A percentile compares a stretch with the other conserved stretches of the same genome.
phyloP scores from a whole-genome alignment of 2,329 filamentous ascomycete genomes.

The Ophiocordyceps sinensis region DNA sequence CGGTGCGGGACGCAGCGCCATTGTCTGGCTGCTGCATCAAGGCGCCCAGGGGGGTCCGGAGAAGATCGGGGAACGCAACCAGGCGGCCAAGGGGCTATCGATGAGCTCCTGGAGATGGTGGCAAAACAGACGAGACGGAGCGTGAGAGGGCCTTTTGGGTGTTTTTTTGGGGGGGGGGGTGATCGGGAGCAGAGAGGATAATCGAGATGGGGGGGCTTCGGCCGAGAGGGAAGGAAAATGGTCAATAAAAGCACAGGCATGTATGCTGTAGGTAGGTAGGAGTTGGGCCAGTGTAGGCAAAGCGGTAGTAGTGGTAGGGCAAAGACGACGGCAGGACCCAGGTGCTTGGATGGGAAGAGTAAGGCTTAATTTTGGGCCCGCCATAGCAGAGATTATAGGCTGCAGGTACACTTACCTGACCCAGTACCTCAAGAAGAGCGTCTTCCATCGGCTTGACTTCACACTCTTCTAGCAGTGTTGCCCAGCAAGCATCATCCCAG shows the following conservation, averaged over 20 bases:
- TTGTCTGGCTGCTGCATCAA: constrained; percentile 16
- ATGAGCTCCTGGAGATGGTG: background rate
- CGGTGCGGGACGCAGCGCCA: constrained; percentile 4
- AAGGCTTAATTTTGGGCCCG: too few relatives aligned
- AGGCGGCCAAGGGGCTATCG: background rate
- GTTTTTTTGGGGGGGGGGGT: background rate
- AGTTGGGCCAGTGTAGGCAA: too few relatives aligned
- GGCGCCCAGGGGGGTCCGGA: constrained; percentile 9
- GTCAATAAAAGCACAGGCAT: background rate
- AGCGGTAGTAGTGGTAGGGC: too few relatives aligned
- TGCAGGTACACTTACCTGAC: too few relatives aligned
- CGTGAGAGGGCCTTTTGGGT: background rate
- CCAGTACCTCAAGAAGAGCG: too few relatives aligned
- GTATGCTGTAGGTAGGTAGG: background rate
- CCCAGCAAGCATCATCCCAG: too few relatives aligned
- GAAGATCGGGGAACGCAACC: background rate
- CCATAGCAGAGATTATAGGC: too few relatives aligned
- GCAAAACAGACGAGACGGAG: background rate
- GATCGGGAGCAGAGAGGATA: constrained; percentile 6
- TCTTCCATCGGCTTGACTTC: too few relatives aligned
- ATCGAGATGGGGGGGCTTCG: too few relatives aligned
- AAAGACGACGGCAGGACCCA: too few relatives aligned
- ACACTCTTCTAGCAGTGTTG: too few relatives aligned
- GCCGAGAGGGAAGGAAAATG: background rate
- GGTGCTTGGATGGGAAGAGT: too few relatives aligned